Base-by-base conservation (phyloP, 306 rosid species). In the Acacia confusa region DNA sequence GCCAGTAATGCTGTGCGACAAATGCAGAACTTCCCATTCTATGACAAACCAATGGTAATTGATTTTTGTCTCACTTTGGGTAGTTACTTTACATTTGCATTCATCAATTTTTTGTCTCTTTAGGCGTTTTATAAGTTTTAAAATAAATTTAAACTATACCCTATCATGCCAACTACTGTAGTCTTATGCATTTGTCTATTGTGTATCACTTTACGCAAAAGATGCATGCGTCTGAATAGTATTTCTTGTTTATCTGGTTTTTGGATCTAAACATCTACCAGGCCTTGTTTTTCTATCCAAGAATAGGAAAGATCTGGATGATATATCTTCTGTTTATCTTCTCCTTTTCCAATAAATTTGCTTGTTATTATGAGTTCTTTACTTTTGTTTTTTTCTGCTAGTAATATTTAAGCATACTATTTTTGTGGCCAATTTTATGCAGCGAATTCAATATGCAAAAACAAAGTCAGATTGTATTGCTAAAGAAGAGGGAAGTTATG, bases 1-100 rank as follows among this genome's bases (percentile, higher is more conserved):
- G 99, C 99, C 19, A 96, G 99, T 82, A 91, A 92, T 88, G 99
- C 99, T 64, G 99, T 96, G 86, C 89, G 99, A 57, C 99, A 96
- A 82, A 92, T 96, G 99, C 98, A 96, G 75, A 96, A 92, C 81
- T 96, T 96, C 82, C 98, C 99, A 10, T 96, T 96, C 82, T 96
- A 96, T 87, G 98, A 93, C 36, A 96, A 96, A 83, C 99, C 99
- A 41, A 93, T 96, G 98, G 99, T 96, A 82, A 70, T 75, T 36
- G 38, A 53, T n/a, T 89, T 88, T 87, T 76, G 41, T 63, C 38
- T 64, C 41, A 7, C n/a, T n/a, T n/a, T 71, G 77, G 71, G 28
- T 75, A 69, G n/a, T 78, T 73, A 79, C 25, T 25, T 83, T 61
- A 75, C 50, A 38, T 66, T 30, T 84, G 63, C 47, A 47, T 75